Conservation (phyloP, 805 yeast species). For the Metschnikowia reukaufii region DNA sequence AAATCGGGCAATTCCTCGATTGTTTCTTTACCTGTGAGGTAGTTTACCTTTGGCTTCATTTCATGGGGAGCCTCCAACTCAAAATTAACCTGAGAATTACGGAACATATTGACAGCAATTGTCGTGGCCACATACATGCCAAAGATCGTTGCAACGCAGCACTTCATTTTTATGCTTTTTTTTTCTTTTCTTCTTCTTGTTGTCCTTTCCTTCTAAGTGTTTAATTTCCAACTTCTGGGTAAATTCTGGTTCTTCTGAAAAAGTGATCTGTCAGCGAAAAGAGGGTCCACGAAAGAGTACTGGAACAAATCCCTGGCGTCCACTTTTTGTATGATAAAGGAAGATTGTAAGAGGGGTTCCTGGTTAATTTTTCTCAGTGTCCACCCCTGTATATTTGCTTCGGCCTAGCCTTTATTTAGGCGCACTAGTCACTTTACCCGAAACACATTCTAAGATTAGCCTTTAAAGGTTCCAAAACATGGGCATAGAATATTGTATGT, state of each 20-base stretch:
- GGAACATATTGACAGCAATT: conserved; percentile 5
- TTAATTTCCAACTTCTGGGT: not conserved
- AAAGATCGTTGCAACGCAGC: conserved; percentile 7
- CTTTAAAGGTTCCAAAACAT: not conserved
- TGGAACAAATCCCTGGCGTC: too few relatives aligned
- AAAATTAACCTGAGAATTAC: not conserved
- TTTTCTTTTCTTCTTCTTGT: conserved; percentile 1
- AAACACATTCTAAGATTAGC: not conserved
- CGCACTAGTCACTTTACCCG: not conserved
- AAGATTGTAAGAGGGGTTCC: not conserved
- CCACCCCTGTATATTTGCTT: not conserved
- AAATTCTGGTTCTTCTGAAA: too few relatives aligned
- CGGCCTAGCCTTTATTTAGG: not conserved
- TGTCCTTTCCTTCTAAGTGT: not conserved
- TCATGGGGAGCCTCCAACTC: conserved; percentile 6
- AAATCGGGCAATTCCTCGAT: conserved; percentile 11
- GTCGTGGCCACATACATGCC: conserved; percentile 10
- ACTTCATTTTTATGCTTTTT: conserved; percentile 5
- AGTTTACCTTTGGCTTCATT: conserved; percentile 5
- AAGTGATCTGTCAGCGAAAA: too few relatives aligned
- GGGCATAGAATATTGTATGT: too few relatives aligned
- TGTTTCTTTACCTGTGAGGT: conserved; percentile 8
- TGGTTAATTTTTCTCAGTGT: not conserved
- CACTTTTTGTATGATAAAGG: not conserved
- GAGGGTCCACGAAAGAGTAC: too few relatives aligned